A percentile compares a stretch with the other conserved stretches of the same genome.
Evolutionary conservation across 1,284 basidiomycete species (phyloP).

Genomic region (Leccinum fallax): DNA sequence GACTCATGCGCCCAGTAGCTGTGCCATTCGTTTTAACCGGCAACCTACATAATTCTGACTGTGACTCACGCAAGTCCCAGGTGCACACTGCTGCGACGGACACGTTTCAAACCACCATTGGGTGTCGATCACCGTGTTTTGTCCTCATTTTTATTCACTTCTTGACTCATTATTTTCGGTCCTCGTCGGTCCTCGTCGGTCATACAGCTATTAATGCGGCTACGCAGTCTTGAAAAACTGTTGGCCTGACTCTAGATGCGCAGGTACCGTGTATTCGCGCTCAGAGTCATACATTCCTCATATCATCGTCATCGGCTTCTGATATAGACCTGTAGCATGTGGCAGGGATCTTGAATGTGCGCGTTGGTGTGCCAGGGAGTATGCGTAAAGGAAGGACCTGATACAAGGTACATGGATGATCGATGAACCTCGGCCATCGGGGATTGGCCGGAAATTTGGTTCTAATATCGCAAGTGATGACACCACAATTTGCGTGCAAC

Average conservation of each 20-base stretch:
- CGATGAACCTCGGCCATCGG: background rate
- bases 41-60: background rate
- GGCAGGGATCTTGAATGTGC: background rate
- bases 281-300: background rate
- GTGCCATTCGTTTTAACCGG: background rate
- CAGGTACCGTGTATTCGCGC: background rate
- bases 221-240: background rate
- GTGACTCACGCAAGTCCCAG: background rate
- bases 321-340: background rate
- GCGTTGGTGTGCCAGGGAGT: background rate
- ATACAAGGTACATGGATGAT: background rate
- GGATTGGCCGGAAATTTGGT: background rate
- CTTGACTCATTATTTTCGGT: background rate
- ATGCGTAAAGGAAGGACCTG: background rate
- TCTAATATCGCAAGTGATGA: background rate
- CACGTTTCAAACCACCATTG: background rate
- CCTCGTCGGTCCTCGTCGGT: background rate
- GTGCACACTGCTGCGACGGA: background rate
- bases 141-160: background rate
- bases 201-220: background rate
- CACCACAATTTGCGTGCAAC: background rate
- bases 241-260: background rate
- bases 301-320: background rate
- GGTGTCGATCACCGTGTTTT: background rate
- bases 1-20: background rate